phyloP scores from a whole-genome alignment of 345 rosid genomes.

The Aquilaria sinensis region DNA sequence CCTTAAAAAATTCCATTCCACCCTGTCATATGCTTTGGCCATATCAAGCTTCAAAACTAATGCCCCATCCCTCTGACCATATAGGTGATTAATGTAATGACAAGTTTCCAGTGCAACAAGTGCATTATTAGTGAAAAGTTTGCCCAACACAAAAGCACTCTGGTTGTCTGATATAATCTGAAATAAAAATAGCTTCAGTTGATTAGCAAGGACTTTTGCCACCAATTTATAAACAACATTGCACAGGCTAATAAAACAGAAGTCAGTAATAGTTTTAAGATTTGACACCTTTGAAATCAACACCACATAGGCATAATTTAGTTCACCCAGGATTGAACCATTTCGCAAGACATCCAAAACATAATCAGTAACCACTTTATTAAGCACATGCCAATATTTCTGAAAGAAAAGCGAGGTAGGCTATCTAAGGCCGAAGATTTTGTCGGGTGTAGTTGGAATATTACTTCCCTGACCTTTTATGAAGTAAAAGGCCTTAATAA shows the following conservation, averaged over 20 bases:
- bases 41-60: not conserved
- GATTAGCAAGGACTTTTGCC: not conserved
- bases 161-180: too few relatives aligned
- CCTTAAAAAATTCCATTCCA: not conserved
- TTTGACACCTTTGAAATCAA: not conserved
- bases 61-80: not conserved
- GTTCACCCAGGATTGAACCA: too few relatives aligned
- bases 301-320: too few relatives aligned
- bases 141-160: too few relatives aligned
- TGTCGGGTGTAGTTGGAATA: too few relatives aligned
- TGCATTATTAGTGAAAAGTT: not conserved
- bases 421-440: too few relatives aligned
- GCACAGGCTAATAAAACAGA: not conserved
- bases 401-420: too few relatives aligned
- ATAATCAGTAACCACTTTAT: too few relatives aligned
- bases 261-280: not conserved
- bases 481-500: too few relatives aligned
- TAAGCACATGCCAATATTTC: too few relatives aligned
- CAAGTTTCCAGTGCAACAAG: not conserved
- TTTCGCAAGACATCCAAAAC: too few relatives aligned
- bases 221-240: not conserved
- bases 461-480: too few relatives aligned
- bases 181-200: not conserved
- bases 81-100: not conserved
- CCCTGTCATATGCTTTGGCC: not conserved